These are phyloP conservation scores for Amorphotheca resinae DNA, from an alignment of 495 filamentous ascomycete genomes.

Conservation along the genomic window DNA sequence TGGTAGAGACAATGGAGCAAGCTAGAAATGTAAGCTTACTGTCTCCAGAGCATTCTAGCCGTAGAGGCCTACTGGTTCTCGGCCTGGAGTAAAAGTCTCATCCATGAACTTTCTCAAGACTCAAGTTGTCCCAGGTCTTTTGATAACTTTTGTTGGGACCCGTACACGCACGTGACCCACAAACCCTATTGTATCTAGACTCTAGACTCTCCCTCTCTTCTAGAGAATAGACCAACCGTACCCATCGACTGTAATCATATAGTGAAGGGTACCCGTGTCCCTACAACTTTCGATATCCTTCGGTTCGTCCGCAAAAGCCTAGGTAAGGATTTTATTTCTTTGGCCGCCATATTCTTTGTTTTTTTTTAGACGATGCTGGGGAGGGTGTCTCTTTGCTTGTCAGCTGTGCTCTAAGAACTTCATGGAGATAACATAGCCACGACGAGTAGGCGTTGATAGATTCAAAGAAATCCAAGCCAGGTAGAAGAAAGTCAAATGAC, in stretches of 20 bases:
- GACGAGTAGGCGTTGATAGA: not conserved
- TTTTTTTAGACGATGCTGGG: not conserved
- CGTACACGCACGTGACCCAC: no score
- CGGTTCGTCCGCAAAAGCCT: not conserved
- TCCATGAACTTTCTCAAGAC: not conserved
- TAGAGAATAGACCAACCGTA: no score
- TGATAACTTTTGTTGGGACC: no score
- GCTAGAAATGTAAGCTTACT: slow-evolving; percentile 4
- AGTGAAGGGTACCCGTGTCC: no score
- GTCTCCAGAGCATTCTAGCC: not conserved
- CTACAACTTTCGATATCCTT: not conserved
- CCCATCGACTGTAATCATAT: no score
- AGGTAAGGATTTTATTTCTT: not conserved
- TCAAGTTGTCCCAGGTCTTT: no score
- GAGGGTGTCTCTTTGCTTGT: not conserved
- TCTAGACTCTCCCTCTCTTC: no score
- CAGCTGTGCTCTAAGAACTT: not conserved
- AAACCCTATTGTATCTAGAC: no score
- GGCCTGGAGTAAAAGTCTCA: not conserved
- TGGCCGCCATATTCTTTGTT: not conserved
- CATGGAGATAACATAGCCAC: not conserved
- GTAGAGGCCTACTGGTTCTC: not conserved
- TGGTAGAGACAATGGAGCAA: slow-evolving; percentile 1
- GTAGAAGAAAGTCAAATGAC: no score
- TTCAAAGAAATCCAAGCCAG: no score